phyloP scores from a whole-genome alignment of 768 basidiomycete species.

The Phaeolepiota aurea region DNA sequence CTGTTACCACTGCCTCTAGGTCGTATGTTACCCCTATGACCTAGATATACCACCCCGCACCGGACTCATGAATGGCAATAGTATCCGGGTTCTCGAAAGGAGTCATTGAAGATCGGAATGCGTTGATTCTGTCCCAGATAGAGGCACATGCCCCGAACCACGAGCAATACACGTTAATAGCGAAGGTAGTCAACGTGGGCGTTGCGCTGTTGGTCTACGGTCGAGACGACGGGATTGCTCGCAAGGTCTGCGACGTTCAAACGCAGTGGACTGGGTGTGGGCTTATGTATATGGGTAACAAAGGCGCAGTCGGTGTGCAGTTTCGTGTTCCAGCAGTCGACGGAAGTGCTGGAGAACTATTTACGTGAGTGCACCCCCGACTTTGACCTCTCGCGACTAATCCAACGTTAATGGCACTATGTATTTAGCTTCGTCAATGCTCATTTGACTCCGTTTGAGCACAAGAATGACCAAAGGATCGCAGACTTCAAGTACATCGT shows the following conservation, averaged over 20 bases:
- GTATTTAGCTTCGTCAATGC: constrained; percentile 76
- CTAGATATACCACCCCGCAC: neutral
- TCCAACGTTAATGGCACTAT: neutral
- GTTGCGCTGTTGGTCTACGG: constrained; percentile 86
- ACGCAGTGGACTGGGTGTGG: constrained; percentile 72
- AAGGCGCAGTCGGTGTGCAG: constrained; percentile 86
- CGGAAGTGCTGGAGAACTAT: constrained; percentile 59
- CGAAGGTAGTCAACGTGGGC: constrained; percentile 77
- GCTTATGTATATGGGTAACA: constrained; percentile 82
- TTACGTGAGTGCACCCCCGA: constrained; percentile 55
- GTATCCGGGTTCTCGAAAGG: constrained; percentile 71
- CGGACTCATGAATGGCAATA: constrained; percentile 18
- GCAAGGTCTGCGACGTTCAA: constrained; percentile 55
- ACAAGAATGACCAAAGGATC: constrained; percentile 56
- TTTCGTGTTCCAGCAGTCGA: constrained; percentile 60
- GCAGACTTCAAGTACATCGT: constrained; percentile 80
- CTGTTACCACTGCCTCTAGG: constrained; percentile 84
- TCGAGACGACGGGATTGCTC: constrained; percentile 56
- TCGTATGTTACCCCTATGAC: constrained; percentile 40
- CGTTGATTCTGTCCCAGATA: constrained; percentile 68
- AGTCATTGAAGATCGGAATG: constrained; percentile 61
- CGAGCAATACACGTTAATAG: constrained; percentile 71
- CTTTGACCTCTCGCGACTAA: constrained; percentile 3
- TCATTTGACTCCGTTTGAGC: constrained; percentile 80
- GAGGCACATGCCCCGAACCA: constrained; percentile 63